Evolutionary conservation across 2,329 filamentous ascomycete genomes (phyloP).

Genomic region (Aspergillus sp.): DNA sequence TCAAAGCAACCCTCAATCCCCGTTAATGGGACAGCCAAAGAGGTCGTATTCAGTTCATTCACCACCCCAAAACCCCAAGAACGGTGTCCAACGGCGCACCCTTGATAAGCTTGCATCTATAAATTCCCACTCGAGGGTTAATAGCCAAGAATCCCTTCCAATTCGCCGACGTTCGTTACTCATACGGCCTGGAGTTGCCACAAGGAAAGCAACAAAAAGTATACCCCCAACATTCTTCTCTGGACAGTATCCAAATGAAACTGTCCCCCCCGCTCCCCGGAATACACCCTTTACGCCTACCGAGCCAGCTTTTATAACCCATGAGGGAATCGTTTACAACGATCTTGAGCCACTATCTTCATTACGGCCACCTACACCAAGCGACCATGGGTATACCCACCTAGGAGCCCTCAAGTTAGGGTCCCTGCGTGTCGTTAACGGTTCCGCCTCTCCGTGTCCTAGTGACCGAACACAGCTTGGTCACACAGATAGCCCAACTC

Average conservation of each 20-base stretch:
- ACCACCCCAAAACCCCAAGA: conserved; percentile 23
- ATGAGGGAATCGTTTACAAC: conserved; percentile 14
- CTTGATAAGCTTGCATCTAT: conserved; percentile 30
- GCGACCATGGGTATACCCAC: conserved; percentile 38
- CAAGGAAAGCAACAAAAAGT: conserved; percentile 31
- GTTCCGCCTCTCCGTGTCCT: conserved; percentile 37
- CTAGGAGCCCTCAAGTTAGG: conserved; percentile 41
- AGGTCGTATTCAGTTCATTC: conserved; percentile 33
- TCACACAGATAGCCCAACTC: conserved; percentile 10
- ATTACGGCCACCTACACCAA: conserved; percentile 27
- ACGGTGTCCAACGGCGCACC: conserved; percentile 23
- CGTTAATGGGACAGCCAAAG: conserved; percentile 20
- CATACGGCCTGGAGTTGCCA: conserved; percentile 36
- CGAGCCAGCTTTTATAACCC: conserved; percentile 19
- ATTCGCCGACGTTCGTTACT: conserved; percentile 40
- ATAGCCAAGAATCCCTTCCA: conserved; percentile 34
- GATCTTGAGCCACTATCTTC: conserved; percentile 11
- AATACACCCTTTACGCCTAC: conserved; percentile 9
- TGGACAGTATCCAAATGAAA: conserved; percentile 24
- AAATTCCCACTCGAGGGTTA: conserved; percentile 35
- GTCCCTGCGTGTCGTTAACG: conserved; percentile 42
- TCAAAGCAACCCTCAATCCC: conserved; percentile 13
- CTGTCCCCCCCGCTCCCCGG: conserved; percentile 11
- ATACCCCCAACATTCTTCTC: conserved; percentile 22
- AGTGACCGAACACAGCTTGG: conserved; percentile 32